These are phyloP conservation scores for Tolypocladium tundrense DNA, from an alignment of 2,329 filamentous ascomycete genomes.

Conservation along the genomic window DNA sequence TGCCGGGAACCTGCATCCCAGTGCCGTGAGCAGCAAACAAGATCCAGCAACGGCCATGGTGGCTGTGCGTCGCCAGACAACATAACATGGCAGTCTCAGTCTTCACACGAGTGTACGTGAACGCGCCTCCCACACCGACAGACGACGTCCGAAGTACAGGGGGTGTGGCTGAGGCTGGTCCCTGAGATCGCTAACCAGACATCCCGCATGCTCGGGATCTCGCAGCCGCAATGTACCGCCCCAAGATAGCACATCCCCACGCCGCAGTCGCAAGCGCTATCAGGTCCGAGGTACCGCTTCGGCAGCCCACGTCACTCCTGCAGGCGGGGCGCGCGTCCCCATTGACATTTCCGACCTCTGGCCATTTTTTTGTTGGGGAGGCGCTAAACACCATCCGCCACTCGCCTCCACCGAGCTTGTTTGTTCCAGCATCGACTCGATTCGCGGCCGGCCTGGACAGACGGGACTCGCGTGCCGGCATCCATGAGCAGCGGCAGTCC, in stretches of 20 bases:
- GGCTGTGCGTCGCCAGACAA: background rate
- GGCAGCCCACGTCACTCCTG: background rate
- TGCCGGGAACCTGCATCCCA: background rate
- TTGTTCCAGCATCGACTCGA: background rate
- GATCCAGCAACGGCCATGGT: background rate
- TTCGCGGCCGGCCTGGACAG: background rate
- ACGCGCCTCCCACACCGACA: background rate
- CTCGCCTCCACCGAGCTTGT: background rate
- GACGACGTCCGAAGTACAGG: background rate
- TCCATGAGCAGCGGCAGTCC: background rate
- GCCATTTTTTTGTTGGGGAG: slow-evolving; percentile 3
- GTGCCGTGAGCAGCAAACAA: background rate
- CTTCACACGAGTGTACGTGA: background rate
- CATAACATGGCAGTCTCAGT: background rate
- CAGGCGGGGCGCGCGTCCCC: background rate
- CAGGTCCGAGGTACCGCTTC: background rate
- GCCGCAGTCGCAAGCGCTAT: background rate
- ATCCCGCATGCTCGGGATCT: background rate
- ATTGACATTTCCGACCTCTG: background rate
- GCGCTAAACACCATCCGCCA: background rate
- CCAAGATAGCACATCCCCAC: background rate
- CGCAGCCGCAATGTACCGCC: background rate
- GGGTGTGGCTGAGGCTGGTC: background rate
- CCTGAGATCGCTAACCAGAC: background rate
- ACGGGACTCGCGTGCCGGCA: background rate